Conservation (phyloP, 139 green algal genomes). For the Eudorina sp. region DNA sequence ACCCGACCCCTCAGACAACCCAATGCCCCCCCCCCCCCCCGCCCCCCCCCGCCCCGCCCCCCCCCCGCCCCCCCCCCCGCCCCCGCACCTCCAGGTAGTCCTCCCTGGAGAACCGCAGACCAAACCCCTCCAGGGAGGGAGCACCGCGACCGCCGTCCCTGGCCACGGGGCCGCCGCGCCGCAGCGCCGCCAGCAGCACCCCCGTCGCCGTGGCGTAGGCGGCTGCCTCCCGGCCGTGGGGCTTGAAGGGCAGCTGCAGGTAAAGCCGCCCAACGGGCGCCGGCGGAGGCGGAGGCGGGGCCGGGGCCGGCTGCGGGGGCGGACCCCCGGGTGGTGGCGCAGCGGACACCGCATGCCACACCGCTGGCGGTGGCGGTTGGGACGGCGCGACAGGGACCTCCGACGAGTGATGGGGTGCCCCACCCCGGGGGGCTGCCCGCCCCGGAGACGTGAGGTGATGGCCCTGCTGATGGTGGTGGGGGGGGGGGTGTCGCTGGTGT, state of each 20-base stretch:
- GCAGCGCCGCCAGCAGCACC: slow-evolving; percentile 32
- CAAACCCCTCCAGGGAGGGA: background rate
- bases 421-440: background rate
- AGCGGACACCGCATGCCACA: background rate
- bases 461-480: too few species aligned
- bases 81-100: slow-evolving; percentile 4
- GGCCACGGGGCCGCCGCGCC: background rate
- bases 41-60: background rate
- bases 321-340: background rate
- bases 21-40: background rate
- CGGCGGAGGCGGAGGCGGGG: background rate
- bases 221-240: slow-evolving; percentile 18
- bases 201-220: slow-evolving; percentile 9
- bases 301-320: background rate
- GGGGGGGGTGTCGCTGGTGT: too few species aligned
- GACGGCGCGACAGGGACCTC: too few species aligned
- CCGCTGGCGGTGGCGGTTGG: background rate
- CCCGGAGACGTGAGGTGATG: too few species aligned
- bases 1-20: background rate
- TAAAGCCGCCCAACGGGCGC: slow-evolving; percentile 3
- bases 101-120: background rate
- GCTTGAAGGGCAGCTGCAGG: slow-evolving; percentile 28
- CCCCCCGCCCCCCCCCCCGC: too few species aligned
- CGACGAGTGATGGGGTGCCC: too few species aligned
- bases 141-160: background rate